Base-by-base conservation (phyloP, 306 rosid species). In the Prunus armeniaca region DNA sequence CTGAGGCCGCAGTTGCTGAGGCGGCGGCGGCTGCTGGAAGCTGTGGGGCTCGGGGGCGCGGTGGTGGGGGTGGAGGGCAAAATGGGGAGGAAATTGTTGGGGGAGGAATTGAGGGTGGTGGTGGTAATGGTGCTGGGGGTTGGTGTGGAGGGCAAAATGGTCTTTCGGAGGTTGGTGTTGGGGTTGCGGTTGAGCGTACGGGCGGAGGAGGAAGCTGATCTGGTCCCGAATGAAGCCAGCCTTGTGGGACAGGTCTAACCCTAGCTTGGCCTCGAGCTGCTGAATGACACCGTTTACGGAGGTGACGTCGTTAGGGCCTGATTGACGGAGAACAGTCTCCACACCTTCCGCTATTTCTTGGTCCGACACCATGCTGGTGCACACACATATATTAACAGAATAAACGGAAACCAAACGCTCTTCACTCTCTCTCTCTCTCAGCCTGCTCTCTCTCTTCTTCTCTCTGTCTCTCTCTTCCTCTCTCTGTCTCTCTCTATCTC, bases 281-380 rank as follows among this genome's bases (percentile, higher is more conserved):
- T 85, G 86, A 74, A 91, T 91, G 83, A 91, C 89, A 52, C 82
- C 90, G 88, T 74, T 82, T 66, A 91, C 41, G 46, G 93, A 76
- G 6, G 88, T 82, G 19, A 88, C 71, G 64, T 87, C 80, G 90
- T 81, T 91, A 2, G 88, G 90, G 69, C 85, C 88, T 1, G 89
- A 78, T 69, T 85, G 89, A 74, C 89, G 92, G 22, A 91, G 89
- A 51, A 91, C 77, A 45, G 86, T 81, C 82, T 91, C 91, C 63
- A 91, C 96, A 25, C 86, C 90, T 86, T 82, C 71, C 10, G 96
- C 96, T 74, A 90, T 80, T 34, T 90, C 96, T 66, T 90, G 83
- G 87, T 90, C 96, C 74, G 93, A 83, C 88, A 82, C 90, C 93
- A 88, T 90, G 82, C 78, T 61, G 22, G 5, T 38, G 25, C 25